Evolutionary conservation across 108 stramenopile species (phyloP).

Genomic region (Schizochytrium sp.): DNA sequence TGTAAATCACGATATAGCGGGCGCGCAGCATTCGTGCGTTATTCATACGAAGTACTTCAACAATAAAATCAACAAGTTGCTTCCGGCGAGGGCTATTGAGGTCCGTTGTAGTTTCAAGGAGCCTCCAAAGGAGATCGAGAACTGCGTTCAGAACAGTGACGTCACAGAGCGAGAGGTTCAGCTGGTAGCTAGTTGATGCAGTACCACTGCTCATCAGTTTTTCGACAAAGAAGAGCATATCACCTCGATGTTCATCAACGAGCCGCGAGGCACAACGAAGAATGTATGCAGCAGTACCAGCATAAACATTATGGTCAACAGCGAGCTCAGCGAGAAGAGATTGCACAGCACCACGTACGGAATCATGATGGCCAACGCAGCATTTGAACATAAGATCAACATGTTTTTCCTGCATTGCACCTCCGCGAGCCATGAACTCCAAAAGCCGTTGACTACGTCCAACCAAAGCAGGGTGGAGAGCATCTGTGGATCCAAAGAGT

Average conservation of each 20-base stretch:
- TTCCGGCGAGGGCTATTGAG: neutral
- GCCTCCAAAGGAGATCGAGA: constrained; percentile 38
- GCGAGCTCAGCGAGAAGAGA: constrained; percentile 53
- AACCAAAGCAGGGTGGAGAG: constrained; percentile 41
- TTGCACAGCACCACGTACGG: constrained; percentile 46
- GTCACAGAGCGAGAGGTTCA: neutral
- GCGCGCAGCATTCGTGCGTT: constrained; percentile 47
- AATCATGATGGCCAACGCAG: constrained; percentile 56
- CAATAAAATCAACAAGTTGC: constrained; percentile 38
- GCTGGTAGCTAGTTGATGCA: neutral
- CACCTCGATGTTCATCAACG: constrained; percentile 52
- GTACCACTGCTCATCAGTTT: constrained; percentile 54
- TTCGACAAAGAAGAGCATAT: constrained; percentile 47
- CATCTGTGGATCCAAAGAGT: constrained; percentile 47
- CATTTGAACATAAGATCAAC: constrained; percentile 57
- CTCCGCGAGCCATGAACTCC: constrained; percentile 54
- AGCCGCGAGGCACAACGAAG: constrained; percentile 31
- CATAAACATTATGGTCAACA: constrained; percentile 6
- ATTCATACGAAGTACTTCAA: constrained; percentile 31
- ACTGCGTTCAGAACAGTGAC: constrained; percentile 23
- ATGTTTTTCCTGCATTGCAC: constrained; percentile 37
- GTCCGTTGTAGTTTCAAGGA: constrained; percentile 33
- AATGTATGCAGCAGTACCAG: constrained; percentile 43
- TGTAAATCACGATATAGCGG: neutral
- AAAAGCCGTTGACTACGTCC: constrained; percentile 46